Conservation (phyloP, 352 stramenopile genomes). For the Blastocystis sp. region DNA sequence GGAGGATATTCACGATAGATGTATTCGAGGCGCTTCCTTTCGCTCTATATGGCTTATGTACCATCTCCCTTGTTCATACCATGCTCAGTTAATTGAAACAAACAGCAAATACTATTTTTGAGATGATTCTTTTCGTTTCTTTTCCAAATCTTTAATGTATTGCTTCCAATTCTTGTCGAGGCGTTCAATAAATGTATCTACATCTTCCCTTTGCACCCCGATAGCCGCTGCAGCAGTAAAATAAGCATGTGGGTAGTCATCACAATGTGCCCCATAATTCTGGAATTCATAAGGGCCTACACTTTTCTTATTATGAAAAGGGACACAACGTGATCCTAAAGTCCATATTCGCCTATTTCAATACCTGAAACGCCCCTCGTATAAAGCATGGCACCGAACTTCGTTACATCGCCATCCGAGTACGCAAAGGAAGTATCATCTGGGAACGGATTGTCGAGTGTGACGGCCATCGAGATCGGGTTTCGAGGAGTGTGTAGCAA, state of each 20-base stretch:
- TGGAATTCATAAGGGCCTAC: conserved; percentile 55
- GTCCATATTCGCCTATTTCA: neutral
- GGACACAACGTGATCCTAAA: conserved; percentile 50
- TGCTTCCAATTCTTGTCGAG: conserved; percentile 62
- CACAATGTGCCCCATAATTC: conserved; percentile 50
- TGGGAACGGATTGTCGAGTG: neutral
- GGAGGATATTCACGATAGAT: conserved; percentile 39
- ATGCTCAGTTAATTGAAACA: neutral
- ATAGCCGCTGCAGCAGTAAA: conserved; percentile 60
- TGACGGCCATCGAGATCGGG: conserved; percentile 39
- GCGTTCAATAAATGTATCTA: conserved; percentile 61
- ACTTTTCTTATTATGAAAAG: conserved; percentile 47
- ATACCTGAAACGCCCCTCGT: conserved; percentile 59
- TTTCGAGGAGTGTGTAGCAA: neutral
- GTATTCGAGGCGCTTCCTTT: neutral
- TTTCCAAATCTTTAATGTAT: conserved; percentile 57
- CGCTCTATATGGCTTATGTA: neutral
- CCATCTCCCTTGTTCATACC: neutral
- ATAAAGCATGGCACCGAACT: conserved; percentile 54
- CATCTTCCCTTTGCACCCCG: conserved; percentile 53
- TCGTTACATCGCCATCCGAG: conserved; percentile 12
- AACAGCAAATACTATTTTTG: neutral
- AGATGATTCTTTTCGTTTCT: neutral
- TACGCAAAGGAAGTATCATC: neutral
- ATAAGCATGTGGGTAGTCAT: conserved; percentile 59